Conservation (phyloP, 2,329 filamentous ascomycete species). For the Monascus ruber region DNA sequence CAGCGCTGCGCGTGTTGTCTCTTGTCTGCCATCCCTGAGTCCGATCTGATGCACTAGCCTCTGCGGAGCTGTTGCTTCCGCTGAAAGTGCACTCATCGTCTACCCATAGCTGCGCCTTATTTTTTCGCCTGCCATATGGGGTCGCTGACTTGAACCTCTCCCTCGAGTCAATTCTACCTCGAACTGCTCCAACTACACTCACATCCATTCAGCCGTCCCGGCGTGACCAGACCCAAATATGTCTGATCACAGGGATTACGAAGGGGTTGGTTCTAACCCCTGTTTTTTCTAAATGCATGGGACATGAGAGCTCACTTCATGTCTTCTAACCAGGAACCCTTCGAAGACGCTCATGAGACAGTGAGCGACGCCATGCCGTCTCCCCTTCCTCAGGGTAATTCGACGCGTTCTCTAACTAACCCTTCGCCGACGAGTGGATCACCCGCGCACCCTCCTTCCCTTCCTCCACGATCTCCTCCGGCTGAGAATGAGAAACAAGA, state of each 20-base stretch:
- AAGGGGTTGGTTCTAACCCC: slow-evolving; percentile 23
- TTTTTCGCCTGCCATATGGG: neutral
- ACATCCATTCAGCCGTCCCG: neutral
- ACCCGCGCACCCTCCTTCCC: slow-evolving; percentile 22
- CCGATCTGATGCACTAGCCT: neutral
- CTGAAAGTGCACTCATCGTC: neutral
- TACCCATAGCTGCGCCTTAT: too few relatives aligned
- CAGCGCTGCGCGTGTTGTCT: neutral
- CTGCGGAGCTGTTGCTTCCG: slow-evolving; percentile 5
- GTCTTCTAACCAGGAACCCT: slow-evolving; percentile 50
- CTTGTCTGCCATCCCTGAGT: neutral
- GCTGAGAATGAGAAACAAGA: slow-evolving; percentile 6
- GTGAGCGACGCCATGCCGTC: slow-evolving; percentile 9
- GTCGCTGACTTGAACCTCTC: neutral
- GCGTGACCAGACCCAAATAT: slow-evolving; percentile 12
- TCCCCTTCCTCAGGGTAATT: slow-evolving; percentile 30
- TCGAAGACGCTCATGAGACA: slow-evolving; percentile 63
- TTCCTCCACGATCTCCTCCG: slow-evolving; percentile 17
- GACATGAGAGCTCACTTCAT: slow-evolving; percentile 3
- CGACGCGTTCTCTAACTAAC: slow-evolving; percentile 51
- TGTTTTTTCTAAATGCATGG: slow-evolving; percentile 2
- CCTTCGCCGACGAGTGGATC: slow-evolving; percentile 30
- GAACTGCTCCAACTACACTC: neutral
- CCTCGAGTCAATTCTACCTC: neutral
- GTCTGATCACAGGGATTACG: slow-evolving; percentile 31